Percentiles rank a stretch among this genome's conserved stretches.
Evolutionary conservation across 2,329 filamentous ascomycete genomes (phyloP).

Genomic region (Monosporascus sp.): DNA sequence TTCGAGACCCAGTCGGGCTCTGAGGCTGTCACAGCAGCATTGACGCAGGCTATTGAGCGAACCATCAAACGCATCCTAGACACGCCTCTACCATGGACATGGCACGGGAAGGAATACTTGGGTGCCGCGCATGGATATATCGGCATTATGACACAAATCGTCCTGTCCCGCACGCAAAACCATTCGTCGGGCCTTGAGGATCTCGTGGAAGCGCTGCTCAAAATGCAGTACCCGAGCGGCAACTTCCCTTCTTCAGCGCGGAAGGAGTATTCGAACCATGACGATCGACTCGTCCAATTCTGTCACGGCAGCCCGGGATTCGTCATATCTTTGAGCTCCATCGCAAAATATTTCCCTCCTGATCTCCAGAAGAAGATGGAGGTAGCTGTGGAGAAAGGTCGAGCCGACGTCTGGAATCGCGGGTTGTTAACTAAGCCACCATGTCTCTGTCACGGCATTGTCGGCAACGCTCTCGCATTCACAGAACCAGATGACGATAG

Average conservation of each 20-base stretch:
- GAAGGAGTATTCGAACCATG: conserved; percentile 3
- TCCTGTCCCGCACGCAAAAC: conserved; percentile 40
- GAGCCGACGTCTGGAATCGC: conserved; percentile 48
- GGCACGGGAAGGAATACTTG: conserved; percentile 56
- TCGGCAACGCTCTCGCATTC: conserved; percentile 52
- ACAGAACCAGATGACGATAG: conserved; percentile 3
- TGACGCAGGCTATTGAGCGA: conserved; percentile 48
- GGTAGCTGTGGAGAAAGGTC: conserved; percentile 42
- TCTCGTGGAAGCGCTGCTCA: conserved; percentile 49
- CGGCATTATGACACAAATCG: conserved; percentile 65
- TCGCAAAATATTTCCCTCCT: conserved; percentile 49
- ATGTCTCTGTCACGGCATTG: conserved; percentile 60
- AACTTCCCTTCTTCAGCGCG: conserved; percentile 57
- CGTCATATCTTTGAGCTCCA: conserved; percentile 49
- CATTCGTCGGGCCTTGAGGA: conserved; percentile 33
- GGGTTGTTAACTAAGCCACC: conserved; percentile 59
- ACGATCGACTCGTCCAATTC: conserved; percentile 49
- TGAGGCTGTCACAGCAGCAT: conserved; percentile 42
- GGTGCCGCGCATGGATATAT: conserved; percentile 64
- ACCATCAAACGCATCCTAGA: conserved; percentile 56
- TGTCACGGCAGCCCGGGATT: conserved; percentile 64
- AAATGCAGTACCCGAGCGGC: conserved; percentile 53
- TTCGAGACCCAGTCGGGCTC: conserved; percentile 29
- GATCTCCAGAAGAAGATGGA: conserved; percentile 48
- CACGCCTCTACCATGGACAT: conserved; percentile 51